phyloP scores from a whole-genome alignment of 768 basidiomycete genomes.

The Boletus subparvulus region DNA sequence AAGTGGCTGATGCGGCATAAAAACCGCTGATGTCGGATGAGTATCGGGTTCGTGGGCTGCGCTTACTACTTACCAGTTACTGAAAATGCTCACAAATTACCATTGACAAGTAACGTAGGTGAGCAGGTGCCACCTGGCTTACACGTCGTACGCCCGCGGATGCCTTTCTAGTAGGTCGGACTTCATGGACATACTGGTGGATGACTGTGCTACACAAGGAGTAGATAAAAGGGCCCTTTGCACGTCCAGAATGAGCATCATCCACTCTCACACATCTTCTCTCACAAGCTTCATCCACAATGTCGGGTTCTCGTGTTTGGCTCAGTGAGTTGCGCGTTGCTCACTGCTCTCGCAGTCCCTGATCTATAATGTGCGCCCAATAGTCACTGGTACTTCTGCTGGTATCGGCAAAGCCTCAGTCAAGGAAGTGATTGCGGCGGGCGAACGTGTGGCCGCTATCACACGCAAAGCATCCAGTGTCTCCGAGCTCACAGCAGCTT shows the following conservation, averaged over 20 bases:
- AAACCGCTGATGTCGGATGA: no score
- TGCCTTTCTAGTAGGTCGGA: background rate
- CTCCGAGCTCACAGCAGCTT: constrained; percentile 13
- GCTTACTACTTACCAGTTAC: no score
- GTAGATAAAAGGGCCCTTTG: constrained; percentile 9
- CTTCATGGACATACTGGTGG: background rate
- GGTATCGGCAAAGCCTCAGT: constrained; percentile 39
- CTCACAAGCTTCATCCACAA: background rate
- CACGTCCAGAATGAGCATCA: background rate
- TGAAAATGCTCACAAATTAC: no score
- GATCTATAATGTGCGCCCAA: background rate
- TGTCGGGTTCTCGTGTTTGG: constrained; percentile 26
- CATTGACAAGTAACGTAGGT: no score
- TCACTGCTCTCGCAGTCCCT: background rate
- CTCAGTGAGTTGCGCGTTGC: constrained; percentile 10
- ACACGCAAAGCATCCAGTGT: constrained; percentile 26
- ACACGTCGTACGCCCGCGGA: background rate
- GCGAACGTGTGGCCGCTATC: constrained; percentile 31
- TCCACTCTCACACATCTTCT: background rate
- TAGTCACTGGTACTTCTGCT: constrained; percentile 43
- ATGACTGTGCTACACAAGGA: background rate
- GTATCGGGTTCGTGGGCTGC: no score
- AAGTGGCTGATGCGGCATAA: no score
- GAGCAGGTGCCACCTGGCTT: background rate
- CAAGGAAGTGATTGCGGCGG: constrained; percentile 24